Conservation (phyloP, 768 basidiomycete genomes). For the Collybia mongolica region DNA sequence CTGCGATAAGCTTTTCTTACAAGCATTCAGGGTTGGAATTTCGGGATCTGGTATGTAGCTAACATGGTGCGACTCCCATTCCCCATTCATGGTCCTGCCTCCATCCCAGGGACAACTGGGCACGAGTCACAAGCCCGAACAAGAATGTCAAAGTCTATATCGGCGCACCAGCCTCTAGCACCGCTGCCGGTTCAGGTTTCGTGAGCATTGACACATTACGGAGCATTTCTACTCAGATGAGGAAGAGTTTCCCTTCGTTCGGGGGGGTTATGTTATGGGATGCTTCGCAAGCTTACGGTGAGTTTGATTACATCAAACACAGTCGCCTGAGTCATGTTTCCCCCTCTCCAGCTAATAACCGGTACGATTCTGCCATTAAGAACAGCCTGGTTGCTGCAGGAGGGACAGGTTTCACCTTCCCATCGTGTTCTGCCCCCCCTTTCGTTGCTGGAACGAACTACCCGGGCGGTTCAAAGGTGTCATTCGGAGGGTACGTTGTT, state of each 20-base stretch:
- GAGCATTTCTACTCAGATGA: slow-evolving; percentile 47
- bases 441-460: slow-evolving; percentile 51
- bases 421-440: slow-evolving; percentile 55
- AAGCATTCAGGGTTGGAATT: slow-evolving; percentile 57
- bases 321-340: background rate
- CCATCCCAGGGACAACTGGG: slow-evolving; percentile 58
- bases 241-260: slow-evolving; percentile 59
- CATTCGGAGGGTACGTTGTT: slow-evolving; percentile 51
- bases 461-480: slow-evolving; percentile 47
- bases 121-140: slow-evolving; percentile 55
- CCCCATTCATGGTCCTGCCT: background rate
- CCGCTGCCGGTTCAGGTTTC: slow-evolving; percentile 62
- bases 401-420: slow-evolving; percentile 68
- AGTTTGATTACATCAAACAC: slow-evolving; percentile 30
- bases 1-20: slow-evolving; percentile 3
- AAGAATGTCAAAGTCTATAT: slow-evolving; percentile 64
- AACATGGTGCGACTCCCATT: background rate
- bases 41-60: slow-evolving; percentile 47
- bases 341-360: slow-evolving; percentile 43
- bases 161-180: slow-evolving; percentile 57
- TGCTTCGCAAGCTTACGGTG: slow-evolving; percentile 45
- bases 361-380: slow-evolving; percentile 62
- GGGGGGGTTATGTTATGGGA: slow-evolving; percentile 64
- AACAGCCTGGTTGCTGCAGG: slow-evolving; percentile 57
- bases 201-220: slow-evolving; percentile 46